Conservation (phyloP, 768 basidiomycete genomes). For the Leccinum sublutescens region DNA sequence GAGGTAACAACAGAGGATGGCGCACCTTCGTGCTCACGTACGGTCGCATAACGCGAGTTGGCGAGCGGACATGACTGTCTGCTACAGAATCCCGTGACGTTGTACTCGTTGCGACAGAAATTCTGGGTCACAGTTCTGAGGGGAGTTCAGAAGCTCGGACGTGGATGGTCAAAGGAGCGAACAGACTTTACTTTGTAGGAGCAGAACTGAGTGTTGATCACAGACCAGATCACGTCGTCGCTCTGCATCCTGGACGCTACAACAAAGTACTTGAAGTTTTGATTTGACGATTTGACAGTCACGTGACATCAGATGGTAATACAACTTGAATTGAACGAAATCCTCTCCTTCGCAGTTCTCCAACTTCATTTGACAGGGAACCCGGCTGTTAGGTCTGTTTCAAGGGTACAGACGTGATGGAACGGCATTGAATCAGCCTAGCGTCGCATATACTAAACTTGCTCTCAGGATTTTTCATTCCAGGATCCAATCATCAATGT, state of each 20-base stretch:
- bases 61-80: constrained; percentile 97
- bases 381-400: too few species aligned
- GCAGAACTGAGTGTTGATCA: constrained; percentile 93
- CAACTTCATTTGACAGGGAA: too few species aligned
- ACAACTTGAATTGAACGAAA: background rate
- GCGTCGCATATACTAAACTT: too few species aligned
- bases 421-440: too few species aligned
- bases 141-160: constrained; percentile 10
- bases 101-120: constrained; percentile 98
- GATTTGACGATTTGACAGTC: constrained; percentile 2
- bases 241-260: constrained; percentile 61
- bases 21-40: constrained; percentile 90
- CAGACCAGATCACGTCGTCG: constrained; percentile 99
- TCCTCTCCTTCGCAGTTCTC: background rate
- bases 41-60: constrained; percentile 97
- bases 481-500: too few species aligned
- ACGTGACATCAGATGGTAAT: constrained; percentile 7
- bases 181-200: constrained; percentile 99
- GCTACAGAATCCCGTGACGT: constrained; percentile 94
- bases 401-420: too few species aligned
- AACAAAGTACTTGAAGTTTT: background rate
- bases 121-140: constrained; percentile 90
- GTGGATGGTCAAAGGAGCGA: background rate
- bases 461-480: too few species aligned
- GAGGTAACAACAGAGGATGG: background rate